Conservation (phyloP, 306 rosid species). For the Pyrus bretschneideri region DNA sequence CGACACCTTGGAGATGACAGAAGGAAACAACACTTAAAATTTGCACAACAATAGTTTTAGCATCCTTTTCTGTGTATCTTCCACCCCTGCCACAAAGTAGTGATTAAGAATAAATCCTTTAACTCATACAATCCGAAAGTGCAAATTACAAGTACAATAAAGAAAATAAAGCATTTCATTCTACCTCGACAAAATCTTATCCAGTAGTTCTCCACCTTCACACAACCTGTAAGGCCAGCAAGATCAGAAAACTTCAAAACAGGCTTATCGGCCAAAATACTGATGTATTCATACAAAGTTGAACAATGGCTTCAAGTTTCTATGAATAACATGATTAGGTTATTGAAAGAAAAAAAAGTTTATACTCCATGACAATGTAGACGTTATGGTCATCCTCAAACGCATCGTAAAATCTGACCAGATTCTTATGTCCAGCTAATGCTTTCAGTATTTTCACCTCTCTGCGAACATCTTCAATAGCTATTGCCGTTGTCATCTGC, state of each 20-base stretch:
- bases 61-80: constrained; percentile 85
- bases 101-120: constrained; percentile 14
- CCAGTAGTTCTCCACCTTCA: constrained; percentile 94
- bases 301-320: background rate
- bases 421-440: constrained; percentile 78
- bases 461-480: constrained; percentile 91
- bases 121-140: constrained; percentile 15
- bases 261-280: background rate
- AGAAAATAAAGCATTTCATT: constrained; percentile 23
- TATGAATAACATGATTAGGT: background rate
- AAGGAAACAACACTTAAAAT: constrained; percentile 71
- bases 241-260: constrained; percentile 5
- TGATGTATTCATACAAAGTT: background rate
- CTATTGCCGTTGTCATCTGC: constrained; percentile 94
- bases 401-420: constrained; percentile 80
- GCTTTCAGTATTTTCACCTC: constrained; percentile 94
- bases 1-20: constrained; percentile 95
- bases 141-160: constrained; percentile 7
- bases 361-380: constrained; percentile 99
- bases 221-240: constrained; percentile 59
- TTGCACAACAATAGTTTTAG: constrained; percentile 81
- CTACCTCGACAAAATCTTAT: constrained; percentile 89
- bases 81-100: constrained; percentile 71
- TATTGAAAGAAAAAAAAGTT: background rate
- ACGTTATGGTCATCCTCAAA: constrained; percentile 82